Base-by-base conservation (phyloP, 2,329 filamentous ascomycete species). In the Didymella arachidicola region DNA sequence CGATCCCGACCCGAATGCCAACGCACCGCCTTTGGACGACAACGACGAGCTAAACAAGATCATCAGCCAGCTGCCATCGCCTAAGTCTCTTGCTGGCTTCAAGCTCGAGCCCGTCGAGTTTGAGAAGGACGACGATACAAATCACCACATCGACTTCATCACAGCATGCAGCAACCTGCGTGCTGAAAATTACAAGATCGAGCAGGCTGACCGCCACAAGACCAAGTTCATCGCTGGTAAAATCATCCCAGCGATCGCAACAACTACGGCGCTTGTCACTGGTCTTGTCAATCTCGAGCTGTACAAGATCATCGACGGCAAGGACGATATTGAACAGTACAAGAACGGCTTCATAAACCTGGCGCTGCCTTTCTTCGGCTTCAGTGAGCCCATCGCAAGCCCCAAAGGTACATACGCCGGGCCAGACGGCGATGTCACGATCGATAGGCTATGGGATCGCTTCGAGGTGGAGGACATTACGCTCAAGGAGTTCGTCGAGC, bases 141-240 rank as follows among this genome's bases (percentile, higher is more conserved):
- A 99, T 79, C 87, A 95, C 79, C 95, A 99, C 82, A 99, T 99
- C 71, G 95, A 98, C 79, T 99, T 99, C 82, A 98, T 99, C 79
- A 96, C 95, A 7, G 93, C 93, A 1, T 93, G 93, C 65, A 97
- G 93, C 82, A 99, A 99, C 77, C 83, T 99, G 60, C 91, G 96
- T 60, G 95, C 95, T 0, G 90, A 96, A 79, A 99, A 99, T 82
- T 99, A 99, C 86, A 96, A 95, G 78, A 99, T 99, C 67, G 87
- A 92, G 72, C 86, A 88, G 64, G 93, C 95, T 0, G 94, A 99
- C 74, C 87, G 92, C 62, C 95, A 97, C 84, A 96, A 95, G 88
- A 99, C 94, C 62, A 99, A 99, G 83, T 98, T 99, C 79, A 99
- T 99, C 75, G 96, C 95, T 30, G 95, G 95, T 77, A 99, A 99